These are phyloP conservation scores for Yamadazyma pseudoaaseri DNA, from an alignment of 1,139 yeast species.

Conservation along the genomic window DNA sequence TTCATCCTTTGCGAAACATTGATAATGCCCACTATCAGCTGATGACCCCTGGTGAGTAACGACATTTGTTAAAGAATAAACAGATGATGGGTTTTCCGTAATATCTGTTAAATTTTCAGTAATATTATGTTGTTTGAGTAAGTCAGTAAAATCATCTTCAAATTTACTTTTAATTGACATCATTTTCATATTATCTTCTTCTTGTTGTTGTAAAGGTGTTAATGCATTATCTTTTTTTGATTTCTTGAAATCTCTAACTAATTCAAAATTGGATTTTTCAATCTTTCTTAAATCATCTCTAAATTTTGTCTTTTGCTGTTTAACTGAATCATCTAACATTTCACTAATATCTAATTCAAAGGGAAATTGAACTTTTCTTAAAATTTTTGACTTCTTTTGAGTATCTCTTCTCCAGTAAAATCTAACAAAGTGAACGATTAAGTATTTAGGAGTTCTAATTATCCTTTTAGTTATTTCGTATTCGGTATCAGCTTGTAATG, in stretches of 20 bases:
- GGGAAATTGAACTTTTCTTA: slow-evolving; percentile 93
- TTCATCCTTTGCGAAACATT: slow-evolving; percentile 77
- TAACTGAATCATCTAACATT: slow-evolving; percentile 74
- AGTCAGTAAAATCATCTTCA: slow-evolving; percentile 38
- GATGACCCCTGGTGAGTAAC: slow-evolving; percentile 94
- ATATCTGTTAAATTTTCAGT: slow-evolving; percentile 30
- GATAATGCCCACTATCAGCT: slow-evolving; percentile 98
- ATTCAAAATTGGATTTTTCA: slow-evolving; percentile 73
- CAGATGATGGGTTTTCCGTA: slow-evolving; percentile 84
- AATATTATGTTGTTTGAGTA: slow-evolving; percentile 33
- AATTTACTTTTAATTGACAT: slow-evolving; percentile 46
- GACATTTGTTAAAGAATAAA: slow-evolving; percentile 79
- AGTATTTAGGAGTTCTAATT: slow-evolving; percentile 78
- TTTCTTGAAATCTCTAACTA: slow-evolving; percentile 74
- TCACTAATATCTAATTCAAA: slow-evolving; percentile 88
- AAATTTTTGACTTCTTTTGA: slow-evolving; percentile 84
- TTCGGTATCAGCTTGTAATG: slow-evolving; percentile 65
- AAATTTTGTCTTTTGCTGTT: slow-evolving; percentile 60
- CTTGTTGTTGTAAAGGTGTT: slow-evolving; percentile 42
- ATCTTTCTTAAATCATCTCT: slow-evolving; percentile 79
- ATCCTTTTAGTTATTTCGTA: slow-evolving; percentile 71
- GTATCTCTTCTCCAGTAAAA: slow-evolving; percentile 96
- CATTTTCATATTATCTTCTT: slow-evolving; percentile 48
- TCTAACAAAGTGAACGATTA: slow-evolving; percentile 90
- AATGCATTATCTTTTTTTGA: slow-evolving; percentile 45